Base-by-base conservation (phyloP, 1,139 yeast species). In the Suhomyces wounanorum region DNA sequence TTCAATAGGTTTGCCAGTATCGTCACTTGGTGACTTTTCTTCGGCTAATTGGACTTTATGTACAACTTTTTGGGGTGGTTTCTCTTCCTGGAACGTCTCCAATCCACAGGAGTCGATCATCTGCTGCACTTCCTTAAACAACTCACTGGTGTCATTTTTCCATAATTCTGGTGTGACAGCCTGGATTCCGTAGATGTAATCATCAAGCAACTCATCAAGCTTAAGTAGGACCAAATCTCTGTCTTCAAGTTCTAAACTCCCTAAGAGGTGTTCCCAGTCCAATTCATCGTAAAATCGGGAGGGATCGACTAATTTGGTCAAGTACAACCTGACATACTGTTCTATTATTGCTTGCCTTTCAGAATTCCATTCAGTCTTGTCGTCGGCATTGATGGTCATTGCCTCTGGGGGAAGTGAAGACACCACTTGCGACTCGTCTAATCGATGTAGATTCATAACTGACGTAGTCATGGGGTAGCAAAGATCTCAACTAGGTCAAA, bases 151-250 rank as follows among this genome's bases (percentile, higher is more conserved):
- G 11, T 42, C 43, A 11, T 23, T 33, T 16, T 45, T 45, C 46
- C 47, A 52, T 6, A 26, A 28, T 9, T 33, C 39, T 3, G 50
- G 49, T 8, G 44, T 21, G 3, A 39, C 39, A 3, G 47, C 51
- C n/a, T 50, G 52, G 13, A 50, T 41, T 4, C 52, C 54, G 31
- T 50, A 48, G 13, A 56, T 44, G 10, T 51, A 43, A 21, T 55
- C 54, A 42, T 66, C 69, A 47, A 57, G 64, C 17, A 65, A 47
- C 40, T 65, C 66, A 47, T 67, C 71, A 2, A 62, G 61, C 50
- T 59, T 63, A 41, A 64, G 49, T 47, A 63, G 55, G 9, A 66
- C 45, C 38, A 59, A 56, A 7, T 63, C 65, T 2, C 55, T 47
- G 36, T 57, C 51, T 18, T 57, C 53, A n/a, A 55, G 47, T n/a